Conservation (phyloP, 2,329 filamentous ascomycete genomes). For the Aspergillus sp. region DNA sequence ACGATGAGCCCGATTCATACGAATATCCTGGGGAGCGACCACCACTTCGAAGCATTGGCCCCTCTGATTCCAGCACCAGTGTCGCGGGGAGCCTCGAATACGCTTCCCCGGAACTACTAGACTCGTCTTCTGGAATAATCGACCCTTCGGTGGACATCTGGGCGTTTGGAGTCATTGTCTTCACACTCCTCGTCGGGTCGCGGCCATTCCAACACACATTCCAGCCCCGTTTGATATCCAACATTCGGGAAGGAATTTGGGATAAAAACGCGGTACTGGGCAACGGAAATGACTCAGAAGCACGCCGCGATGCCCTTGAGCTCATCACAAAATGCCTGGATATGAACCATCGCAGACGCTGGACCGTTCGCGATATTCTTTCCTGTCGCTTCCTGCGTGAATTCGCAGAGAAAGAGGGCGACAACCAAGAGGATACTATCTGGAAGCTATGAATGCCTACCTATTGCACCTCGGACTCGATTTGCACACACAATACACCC, state of each 20-base stretch:
- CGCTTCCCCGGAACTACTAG: slow-evolving; percentile 50
- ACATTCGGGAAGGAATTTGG: slow-evolving; percentile 62
- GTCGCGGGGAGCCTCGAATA: slow-evolving; percentile 62
- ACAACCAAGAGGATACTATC: slow-evolving; percentile 29
- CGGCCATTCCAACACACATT: slow-evolving; percentile 64
- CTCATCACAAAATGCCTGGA: slow-evolving; percentile 61
- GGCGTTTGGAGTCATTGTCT: slow-evolving; percentile 66
- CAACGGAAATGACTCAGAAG: slow-evolving; percentile 36
- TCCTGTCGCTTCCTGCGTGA: slow-evolving; percentile 56
- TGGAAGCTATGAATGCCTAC: slow-evolving; percentile 37
- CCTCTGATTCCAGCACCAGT: slow-evolving; percentile 56
- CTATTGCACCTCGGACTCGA: background rate
- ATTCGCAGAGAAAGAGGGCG: slow-evolving; percentile 33
- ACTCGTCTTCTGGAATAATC: slow-evolving; percentile 40
- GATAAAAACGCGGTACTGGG: slow-evolving; percentile 51
- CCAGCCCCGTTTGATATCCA: slow-evolving; percentile 57
- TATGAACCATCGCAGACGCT: slow-evolving; percentile 55
- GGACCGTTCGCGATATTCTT: slow-evolving; percentile 58
- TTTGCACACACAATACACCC: background rate
- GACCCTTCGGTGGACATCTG: slow-evolving; percentile 63
- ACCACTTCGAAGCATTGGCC: slow-evolving; percentile 53
- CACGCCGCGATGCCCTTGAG: slow-evolving; percentile 51
- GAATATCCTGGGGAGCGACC: slow-evolving; percentile 48
- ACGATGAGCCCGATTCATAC: slow-evolving; percentile 51
- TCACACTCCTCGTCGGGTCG: slow-evolving; percentile 59